Base-by-base conservation (phyloP, 2,329 filamentous ascomycete species). In the Clarireedia sp. region DNA sequence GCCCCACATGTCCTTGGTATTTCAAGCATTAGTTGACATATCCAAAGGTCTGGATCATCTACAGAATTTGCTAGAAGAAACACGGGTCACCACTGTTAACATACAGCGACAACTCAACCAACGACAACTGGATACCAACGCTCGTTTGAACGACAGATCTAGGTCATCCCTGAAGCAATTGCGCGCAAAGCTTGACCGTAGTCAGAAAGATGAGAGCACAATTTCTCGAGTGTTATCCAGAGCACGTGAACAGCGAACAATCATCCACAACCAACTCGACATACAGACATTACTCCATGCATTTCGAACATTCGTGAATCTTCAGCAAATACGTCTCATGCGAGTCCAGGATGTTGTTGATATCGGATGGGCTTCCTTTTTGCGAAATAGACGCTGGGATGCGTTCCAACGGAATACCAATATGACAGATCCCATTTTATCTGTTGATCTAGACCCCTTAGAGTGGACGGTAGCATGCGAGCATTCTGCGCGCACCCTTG, bases 281-380 rank as follows among this genome's bases (percentile, higher is more conserved):
- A 24, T 55, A 19, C 29, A 56, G 24, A 55, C 21, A n/a, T 51
- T 69, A 17, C 29, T 59, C 8, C 44, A 36, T 21, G 67, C 66
- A 8, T 50, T 69, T 8, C 52, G 49, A 14, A 76, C 78, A 1
- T 86, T 87, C 63, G 77, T 74, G 2, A 75, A 76, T 26, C 73
- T 87, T 10, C 80, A 85, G 63, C 79, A 86, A 64, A 76, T 87
- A 50, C 82, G 86, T 58, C 75, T 87, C 14, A 74, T 87, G 24
- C 78, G 80, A 5, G 70, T 86, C 12, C 78, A 82, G 60, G 82
- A 86, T 58, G 72, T 77, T 57, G 74, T 80, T 57, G 82, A 86
- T 63, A 74, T 75, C 47, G 69, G 74, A 21, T 72, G 84, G 14
- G 70, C 80, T 46, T 71, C 74, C 16, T 79, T 78, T 60, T 72